phyloP scores from a whole-genome alignment of 1,284 basidiomycete species.

The Ganoderma resinaceum region DNA sequence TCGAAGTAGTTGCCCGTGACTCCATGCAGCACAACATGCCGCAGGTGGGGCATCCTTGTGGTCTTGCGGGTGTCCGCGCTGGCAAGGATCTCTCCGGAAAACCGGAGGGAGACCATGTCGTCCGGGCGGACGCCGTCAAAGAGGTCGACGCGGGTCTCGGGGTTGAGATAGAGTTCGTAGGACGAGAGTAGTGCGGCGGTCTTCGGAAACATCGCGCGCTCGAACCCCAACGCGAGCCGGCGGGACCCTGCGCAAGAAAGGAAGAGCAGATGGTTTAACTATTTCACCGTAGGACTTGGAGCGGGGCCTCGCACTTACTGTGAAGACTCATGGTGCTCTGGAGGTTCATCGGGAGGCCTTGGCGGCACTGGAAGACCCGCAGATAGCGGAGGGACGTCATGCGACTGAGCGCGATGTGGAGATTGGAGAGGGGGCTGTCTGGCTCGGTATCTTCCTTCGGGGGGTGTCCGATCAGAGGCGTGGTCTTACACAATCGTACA shows the following conservation, averaged over 20 bases:
- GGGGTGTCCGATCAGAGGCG: constrained; percentile 21
- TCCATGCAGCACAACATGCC: constrained; percentile 41
- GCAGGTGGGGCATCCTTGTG: constrained; percentile 36
- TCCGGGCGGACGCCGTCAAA: constrained; percentile 42
- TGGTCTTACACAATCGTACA: constrained; percentile 27
- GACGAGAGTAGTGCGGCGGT: constrained; percentile 34
- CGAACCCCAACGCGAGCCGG: constrained; percentile 43
- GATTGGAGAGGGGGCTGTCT: constrained; percentile 39
- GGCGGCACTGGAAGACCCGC: constrained; percentile 47
- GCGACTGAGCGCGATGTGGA: constrained; percentile 43
- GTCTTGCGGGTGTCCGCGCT: constrained; percentile 27
- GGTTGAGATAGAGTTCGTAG: constrained; percentile 46
- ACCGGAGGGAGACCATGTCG: constrained; percentile 40
- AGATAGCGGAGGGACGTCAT: constrained; percentile 42
- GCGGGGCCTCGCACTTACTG: constrained; percentile 18
- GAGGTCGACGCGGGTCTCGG: constrained; percentile 38
- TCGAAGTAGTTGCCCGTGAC: constrained; percentile 49
- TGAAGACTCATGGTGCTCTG: constrained; percentile 27
- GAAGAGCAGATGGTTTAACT: background rate
- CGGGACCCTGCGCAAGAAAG: constrained; percentile 17
- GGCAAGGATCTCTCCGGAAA: constrained; percentile 44
- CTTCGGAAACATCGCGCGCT: constrained; percentile 48
- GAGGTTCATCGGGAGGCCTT: constrained; percentile 35
- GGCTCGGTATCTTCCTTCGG: constrained; percentile 21
- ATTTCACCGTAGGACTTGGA: background rate